These are phyloP conservation scores for Starmerella potacharoeniae DNA, from an alignment of 805 yeast genomes.

Conservation along the genomic window DNA sequence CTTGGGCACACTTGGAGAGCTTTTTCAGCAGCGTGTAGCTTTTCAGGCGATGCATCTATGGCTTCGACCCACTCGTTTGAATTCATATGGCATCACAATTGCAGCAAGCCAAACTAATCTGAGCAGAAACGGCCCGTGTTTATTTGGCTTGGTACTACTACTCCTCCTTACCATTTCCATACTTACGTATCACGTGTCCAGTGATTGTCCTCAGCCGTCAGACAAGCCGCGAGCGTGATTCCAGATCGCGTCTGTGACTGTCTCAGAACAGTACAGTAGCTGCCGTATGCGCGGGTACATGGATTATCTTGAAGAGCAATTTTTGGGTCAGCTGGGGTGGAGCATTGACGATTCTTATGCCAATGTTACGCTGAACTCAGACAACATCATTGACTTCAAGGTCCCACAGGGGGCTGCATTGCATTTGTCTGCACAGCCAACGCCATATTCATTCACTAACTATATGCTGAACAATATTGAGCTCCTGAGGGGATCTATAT, in stretches of 20 bases:
- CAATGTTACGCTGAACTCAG: conserved; percentile 37
- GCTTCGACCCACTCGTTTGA: background rate
- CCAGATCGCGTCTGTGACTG: background rate
- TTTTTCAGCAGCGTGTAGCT: background rate
- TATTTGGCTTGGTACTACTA: too few relatives aligned
- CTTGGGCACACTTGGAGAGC: background rate
- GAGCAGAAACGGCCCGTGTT: too few relatives aligned
- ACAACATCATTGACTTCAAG: conserved; percentile 53
- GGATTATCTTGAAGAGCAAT: conserved; percentile 73
- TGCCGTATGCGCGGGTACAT: conserved; percentile 62
- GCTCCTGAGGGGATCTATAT: conserved; percentile 64
- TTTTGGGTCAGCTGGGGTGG: conserved; percentile 64
- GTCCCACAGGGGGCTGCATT: conserved; percentile 58
- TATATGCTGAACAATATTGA: conserved; percentile 55
- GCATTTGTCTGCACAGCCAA: conserved; percentile 57
- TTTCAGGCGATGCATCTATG: background rate
- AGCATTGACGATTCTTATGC: conserved; percentile 67
- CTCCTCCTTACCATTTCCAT: too few relatives aligned
- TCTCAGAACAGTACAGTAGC: background rate
- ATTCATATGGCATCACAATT: background rate
- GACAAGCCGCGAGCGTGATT: too few relatives aligned
- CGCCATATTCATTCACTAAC: conserved; percentile 60
- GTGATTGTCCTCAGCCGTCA: too few relatives aligned
- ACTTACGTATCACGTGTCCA: too few relatives aligned
- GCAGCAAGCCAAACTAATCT: too few relatives aligned